A percentile compares a stretch with the other conserved stretches of the same genome.
Conservation (phyloP, 2,329 filamentous ascomycete species). For the Diaporthe sp. region DNA sequence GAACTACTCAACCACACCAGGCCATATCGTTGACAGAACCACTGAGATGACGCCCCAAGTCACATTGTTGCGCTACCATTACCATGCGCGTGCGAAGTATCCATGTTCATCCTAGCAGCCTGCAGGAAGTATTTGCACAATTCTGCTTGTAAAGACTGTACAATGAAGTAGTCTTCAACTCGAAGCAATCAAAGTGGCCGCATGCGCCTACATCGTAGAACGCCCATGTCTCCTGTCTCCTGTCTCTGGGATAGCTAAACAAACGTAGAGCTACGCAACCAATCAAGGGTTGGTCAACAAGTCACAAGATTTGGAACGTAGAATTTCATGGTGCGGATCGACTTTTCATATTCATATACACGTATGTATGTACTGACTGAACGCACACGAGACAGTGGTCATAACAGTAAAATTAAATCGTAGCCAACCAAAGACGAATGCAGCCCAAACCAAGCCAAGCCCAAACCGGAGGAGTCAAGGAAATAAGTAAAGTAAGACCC, state of each 20-base stretch:
- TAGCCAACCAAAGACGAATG: conserved; percentile 18
- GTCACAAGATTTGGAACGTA: background rate
- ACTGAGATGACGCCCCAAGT: background rate
- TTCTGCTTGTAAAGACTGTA: background rate
- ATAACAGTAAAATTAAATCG: conserved; percentile 17
- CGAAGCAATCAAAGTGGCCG: background rate
- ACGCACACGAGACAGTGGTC: background rate
- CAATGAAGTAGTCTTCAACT: background rate
- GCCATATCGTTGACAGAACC: background rate
- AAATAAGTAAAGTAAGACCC: background rate
- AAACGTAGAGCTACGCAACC: background rate
- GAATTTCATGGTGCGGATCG: background rate
- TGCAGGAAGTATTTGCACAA: background rate
- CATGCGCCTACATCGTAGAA: background rate
- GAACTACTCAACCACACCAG: background rate
- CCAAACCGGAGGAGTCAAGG: background rate
- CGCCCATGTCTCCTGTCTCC: too few relatives aligned
- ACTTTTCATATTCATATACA: conserved; percentile 17
- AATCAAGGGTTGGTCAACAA: background rate
- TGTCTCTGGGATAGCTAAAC: too few relatives aligned
- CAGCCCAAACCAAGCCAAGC: conserved; percentile 14
- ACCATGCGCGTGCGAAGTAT: background rate
- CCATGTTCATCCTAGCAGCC: too few relatives aligned
- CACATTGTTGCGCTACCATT: too few relatives aligned
- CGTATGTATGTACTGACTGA: conserved; percentile 9